phyloP scores from a whole-genome alignment of 2,329 filamentous ascomycete species.

The Stachybotrys chlorohalonatus region DNA sequence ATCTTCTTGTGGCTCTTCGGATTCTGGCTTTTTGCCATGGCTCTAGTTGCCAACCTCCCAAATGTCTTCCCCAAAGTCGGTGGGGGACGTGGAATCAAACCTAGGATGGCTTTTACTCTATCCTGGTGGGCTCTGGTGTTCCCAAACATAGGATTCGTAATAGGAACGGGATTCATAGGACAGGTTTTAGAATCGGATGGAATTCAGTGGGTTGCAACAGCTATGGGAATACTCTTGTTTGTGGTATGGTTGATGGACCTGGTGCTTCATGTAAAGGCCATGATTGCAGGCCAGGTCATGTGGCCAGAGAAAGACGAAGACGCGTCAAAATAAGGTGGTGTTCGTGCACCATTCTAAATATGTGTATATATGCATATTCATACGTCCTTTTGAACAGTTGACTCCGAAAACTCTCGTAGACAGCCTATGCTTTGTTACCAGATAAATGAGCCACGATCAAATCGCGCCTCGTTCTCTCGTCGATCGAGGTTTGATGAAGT shows the following conservation, averaged over 20 bases:
- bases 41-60: constrained; percentile 10
- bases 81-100: not conserved
- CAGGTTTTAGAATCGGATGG: constrained; percentile 12
- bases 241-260: constrained; percentile 15
- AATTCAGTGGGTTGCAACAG: constrained; percentile 14
- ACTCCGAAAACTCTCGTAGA: no score
- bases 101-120: constrained; percentile 14
- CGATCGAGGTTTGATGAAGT: no score
- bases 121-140: constrained; percentile 17
- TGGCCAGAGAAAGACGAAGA: constrained; percentile 17
- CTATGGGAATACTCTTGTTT: constrained; percentile 11
- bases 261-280: constrained; percentile 8
- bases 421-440: no score
- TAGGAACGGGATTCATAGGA: constrained; percentile 14
- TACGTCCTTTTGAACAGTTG: no score
- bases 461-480: no score
- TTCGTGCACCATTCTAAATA: no score
- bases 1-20: constrained; percentile 18
- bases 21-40: constrained; percentile 17
- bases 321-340: not conserved
- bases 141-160: constrained; percentile 15
- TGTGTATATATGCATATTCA: no score
- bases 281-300: constrained; percentile 12
- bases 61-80: constrained; percentile 1
- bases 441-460: no score